These are phyloP conservation scores for Yamadazyma olivae DNA, from an alignment of 805 yeast species.

Conservation along the genomic window DNA sequence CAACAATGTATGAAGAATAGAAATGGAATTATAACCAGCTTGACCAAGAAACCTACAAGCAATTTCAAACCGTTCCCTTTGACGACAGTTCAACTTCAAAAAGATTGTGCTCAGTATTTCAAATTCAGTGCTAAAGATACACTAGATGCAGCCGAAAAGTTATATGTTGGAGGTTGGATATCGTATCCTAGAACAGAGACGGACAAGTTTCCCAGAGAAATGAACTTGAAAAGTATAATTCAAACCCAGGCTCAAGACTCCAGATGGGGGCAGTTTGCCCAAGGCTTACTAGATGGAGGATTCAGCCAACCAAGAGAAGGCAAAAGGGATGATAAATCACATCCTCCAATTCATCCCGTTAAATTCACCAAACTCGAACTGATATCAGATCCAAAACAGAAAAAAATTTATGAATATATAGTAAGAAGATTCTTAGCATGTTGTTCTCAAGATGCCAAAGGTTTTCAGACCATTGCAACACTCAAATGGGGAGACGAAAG, in stretches of 20 bases:
- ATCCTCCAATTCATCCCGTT: conserved; percentile 97
- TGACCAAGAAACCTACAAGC: conserved; percentile 61
- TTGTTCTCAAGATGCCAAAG: conserved; percentile 88
- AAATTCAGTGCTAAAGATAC: conserved; percentile 79
- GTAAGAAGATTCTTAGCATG: conserved; percentile 86
- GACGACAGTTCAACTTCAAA: conserved; percentile 92
- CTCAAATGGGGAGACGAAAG: conserved; percentile 76
- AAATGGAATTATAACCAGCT: conserved; percentile 47
- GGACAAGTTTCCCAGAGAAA: conserved; percentile 71
- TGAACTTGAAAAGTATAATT: conserved; percentile 66
- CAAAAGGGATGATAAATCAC: conserved; percentile 87
- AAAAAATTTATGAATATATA: conserved; percentile 80
- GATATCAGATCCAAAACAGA: conserved; percentile 42
- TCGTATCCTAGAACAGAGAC: conserved; percentile 99
- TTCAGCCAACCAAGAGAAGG: conserved; percentile 77
- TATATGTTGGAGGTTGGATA: conserved; percentile 81
- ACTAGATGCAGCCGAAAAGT: conserved; percentile 71
- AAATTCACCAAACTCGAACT: conserved; percentile 34
- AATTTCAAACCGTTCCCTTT: conserved; percentile 86
- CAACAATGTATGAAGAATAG: conserved; percentile 59
- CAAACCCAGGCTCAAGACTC: conserved; percentile 53
- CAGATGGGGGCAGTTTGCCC: conserved; percentile 75
- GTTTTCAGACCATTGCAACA: conserved; percentile 58
- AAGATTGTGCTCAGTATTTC: conserved; percentile 72
- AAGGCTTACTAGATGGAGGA: conserved; percentile 32